Evolutionary conservation across 306 rosid genomes (phyloP), one percentile per base, ranked within the genome.

Genomic region (Cicer judaicum): DNA sequence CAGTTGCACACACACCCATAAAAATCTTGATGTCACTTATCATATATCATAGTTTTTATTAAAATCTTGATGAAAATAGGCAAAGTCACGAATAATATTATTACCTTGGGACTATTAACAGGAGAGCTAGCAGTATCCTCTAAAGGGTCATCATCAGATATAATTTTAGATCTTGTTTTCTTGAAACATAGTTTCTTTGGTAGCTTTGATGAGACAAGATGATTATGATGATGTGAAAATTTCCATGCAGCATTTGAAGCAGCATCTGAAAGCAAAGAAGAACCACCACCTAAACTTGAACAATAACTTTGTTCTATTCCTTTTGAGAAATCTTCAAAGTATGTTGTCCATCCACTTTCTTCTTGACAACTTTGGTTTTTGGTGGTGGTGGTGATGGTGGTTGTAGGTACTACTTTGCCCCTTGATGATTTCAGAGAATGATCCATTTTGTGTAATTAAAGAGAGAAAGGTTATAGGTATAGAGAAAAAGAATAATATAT

Each of bases 71-170:
- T 4, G 2, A 18, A 16, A 5, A 54, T 1, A 54, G 0, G 0
- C 1, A 7, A 0, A 18, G 10, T 59, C 12, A 1, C 12, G 42
- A 29, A 29, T 24, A 38, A 7, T 7, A 49, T 49, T 29, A 5
- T 34, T 65, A 94, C 98, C 97, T 91, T 91, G 80, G 98, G 98
- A 83, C 97, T 94, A 61, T 80, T 94, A 50, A 87, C 87, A 3
- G 97, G 97, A 24, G 98, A 94, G 60, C 96, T 86, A 63, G 98
- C 98, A 65, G 98, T 94, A 73, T 94, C 98, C 70, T 91, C 98
- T 74, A 94, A 87, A 79, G 97, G 87, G 75, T 89, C 89, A 59
- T 86, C 90, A 7, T 77, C 53, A 18, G 79, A 85, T 61, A 88
- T 65, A 12, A 54, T 78, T 50, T 83, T 70, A 76, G 87, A 72